Evolutionary conservation across 2,329 filamentous ascomycete species (phyloP).

Genomic region (Arachnopeziza araneosa): DNA sequence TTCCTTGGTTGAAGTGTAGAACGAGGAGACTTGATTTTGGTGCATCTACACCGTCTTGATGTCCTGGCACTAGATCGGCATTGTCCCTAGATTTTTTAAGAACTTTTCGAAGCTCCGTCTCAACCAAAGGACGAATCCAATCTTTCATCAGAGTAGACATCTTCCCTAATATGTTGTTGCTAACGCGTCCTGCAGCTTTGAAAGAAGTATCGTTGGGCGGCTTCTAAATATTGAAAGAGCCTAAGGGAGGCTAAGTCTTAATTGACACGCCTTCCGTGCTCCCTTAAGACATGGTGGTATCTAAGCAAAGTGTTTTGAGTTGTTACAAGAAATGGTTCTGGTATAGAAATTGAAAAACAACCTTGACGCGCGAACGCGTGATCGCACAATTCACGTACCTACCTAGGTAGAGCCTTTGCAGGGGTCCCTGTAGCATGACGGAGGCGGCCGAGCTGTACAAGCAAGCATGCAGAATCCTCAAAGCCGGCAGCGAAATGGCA

Average conservation of each 20-base stretch:
- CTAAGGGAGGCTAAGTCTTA: too few relatives aligned
- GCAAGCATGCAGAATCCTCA: not conserved
- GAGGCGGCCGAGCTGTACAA: not conserved
- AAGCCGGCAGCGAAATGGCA: not conserved
- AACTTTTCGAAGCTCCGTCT: constrained; percentile 8
- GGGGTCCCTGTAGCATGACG: not conserved
- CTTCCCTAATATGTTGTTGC: not conserved
- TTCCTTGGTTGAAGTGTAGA: not conserved
- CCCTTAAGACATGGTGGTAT: too few relatives aligned
- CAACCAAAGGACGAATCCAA: constrained; percentile 9
- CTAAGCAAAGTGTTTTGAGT: too few relatives aligned
- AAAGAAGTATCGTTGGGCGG: not conserved
- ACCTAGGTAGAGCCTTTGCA: too few relatives aligned
- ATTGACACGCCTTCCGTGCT: too few relatives aligned
- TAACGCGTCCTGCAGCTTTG: not conserved
- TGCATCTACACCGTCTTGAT: not conserved
- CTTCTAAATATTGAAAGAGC: not conserved
- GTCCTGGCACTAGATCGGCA: too few relatives aligned
- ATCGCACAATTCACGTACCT: too few relatives aligned
- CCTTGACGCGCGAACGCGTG: too few relatives aligned
- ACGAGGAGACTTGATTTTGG: not conserved
- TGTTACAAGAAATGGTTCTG: too few relatives aligned
- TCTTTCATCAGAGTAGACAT: constrained; percentile 11
- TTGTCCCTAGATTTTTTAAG: not conserved
- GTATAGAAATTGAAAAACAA: too few relatives aligned